Conservation (phyloP, 2,329 filamentous ascomycete genomes). For the Arachnomyces sp. region DNA sequence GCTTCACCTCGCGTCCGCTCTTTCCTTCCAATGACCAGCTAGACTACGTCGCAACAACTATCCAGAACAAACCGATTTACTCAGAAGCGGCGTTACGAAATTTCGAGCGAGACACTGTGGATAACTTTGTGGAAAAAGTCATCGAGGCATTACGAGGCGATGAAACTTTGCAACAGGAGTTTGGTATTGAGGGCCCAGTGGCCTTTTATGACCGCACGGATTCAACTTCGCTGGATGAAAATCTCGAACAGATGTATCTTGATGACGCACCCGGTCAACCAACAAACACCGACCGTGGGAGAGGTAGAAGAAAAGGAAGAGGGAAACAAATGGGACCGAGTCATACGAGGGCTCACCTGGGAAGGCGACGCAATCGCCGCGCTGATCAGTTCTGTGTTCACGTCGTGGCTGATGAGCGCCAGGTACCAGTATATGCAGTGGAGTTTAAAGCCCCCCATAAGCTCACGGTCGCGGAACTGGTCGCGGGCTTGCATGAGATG, state of each 20-base stretch:
- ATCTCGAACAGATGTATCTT: constrained; percentile 13
- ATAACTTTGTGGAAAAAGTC: constrained; percentile 18
- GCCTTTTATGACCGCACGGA: constrained; percentile 14
- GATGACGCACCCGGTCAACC: constrained; percentile 7
- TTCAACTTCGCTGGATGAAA: constrained; percentile 9
- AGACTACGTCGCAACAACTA: constrained; percentile 13
- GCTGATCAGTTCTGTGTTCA: constrained; percentile 21
- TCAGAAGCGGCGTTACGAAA: constrained; percentile 17
- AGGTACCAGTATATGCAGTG: constrained; percentile 18
- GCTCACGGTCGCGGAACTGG: constrained; percentile 16
- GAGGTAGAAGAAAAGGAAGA: constrained; percentile 13
- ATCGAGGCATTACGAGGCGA: constrained; percentile 13
- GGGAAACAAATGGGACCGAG: not conserved
- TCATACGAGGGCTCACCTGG: no score
- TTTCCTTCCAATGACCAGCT: constrained; percentile 15
- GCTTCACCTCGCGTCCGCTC: constrained; percentile 12
- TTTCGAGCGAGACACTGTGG: constrained; percentile 19
- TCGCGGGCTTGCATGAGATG: constrained; percentile 20
- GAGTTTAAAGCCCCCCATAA: constrained; percentile 23
- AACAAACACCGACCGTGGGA: constrained; percentile 8
- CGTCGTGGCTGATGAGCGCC: constrained; percentile 12
- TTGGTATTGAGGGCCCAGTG: constrained; percentile 13
- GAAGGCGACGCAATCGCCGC: constrained; percentile 12
- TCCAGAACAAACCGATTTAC: constrained; percentile 15
- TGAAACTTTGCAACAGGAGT: constrained; percentile 12